phyloP scores from a whole-genome alignment of 129 eudicot species.

The Logfia minima region DNA sequence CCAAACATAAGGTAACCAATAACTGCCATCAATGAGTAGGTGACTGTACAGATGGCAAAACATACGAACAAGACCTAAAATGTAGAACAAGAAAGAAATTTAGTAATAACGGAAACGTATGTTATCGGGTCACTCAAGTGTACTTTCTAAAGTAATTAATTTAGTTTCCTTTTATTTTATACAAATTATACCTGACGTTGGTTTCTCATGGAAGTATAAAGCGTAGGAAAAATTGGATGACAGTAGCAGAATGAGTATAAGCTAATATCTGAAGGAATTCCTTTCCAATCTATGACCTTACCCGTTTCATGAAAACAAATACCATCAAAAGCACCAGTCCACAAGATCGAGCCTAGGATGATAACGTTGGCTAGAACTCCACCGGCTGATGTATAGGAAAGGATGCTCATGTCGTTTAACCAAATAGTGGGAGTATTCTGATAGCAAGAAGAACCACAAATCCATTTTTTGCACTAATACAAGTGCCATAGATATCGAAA shows the following conservation, averaged over 20 bases:
- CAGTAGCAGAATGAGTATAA: slow-evolving; percentile 85
- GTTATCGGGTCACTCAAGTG: not conserved
- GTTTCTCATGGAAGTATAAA: slow-evolving; percentile 79
- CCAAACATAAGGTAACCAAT: too few species aligned
- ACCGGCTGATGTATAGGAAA: slow-evolving; percentile 75
- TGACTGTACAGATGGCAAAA: slow-evolving; percentile 58
- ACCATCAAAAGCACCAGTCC: slow-evolving; percentile 78
- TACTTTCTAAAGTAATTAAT: too few species aligned
- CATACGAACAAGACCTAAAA: slow-evolving; percentile 76
- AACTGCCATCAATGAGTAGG: slow-evolving; percentile 68
- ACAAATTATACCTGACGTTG: slow-evolving; percentile 51
- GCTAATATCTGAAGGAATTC: slow-evolving; percentile 74
- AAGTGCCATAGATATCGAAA: slow-evolving; percentile 39
- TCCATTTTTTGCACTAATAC: slow-evolving; percentile 48
- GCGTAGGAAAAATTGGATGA: slow-evolving; percentile 89
- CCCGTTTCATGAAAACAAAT: slow-evolving; percentile 71
- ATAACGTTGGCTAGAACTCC: slow-evolving; percentile 74
- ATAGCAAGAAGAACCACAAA: slow-evolving; percentile 60
- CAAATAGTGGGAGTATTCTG: slow-evolving; percentile 60
- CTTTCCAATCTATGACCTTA: slow-evolving; percentile 41
- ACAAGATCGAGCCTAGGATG: slow-evolving; percentile 62
- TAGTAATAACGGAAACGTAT: not conserved
- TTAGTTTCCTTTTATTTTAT: too few species aligned
- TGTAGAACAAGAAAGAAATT: slow-evolving; percentile 1
- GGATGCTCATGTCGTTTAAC: slow-evolving; percentile 63